Evolutionary conservation across 2,329 filamentous ascomycete genomes (phyloP).

Genomic region (Didymella pinodella): DNA sequence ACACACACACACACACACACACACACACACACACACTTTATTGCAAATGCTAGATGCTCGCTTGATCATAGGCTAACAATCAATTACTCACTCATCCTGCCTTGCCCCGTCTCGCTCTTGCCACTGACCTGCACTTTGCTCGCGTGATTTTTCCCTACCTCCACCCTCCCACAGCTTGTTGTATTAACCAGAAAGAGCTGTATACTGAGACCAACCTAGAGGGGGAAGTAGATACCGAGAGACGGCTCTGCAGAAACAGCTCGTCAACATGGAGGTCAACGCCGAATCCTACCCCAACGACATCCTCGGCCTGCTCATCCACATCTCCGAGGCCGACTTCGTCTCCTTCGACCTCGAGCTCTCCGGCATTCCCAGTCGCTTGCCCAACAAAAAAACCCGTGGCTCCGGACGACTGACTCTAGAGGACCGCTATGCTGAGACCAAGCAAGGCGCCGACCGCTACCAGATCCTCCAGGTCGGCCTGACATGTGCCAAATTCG

Average conservation of each 20-base stretch:
- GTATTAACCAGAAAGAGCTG: not conserved
- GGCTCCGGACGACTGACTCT: slow-evolving; percentile 58
- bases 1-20: too few relatives aligned
- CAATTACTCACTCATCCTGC: slow-evolving; percentile 15
- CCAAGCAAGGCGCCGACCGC: slow-evolving; percentile 66
- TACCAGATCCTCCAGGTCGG: slow-evolving; percentile 73
- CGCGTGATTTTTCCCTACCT: not conserved
- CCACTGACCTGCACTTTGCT: not conserved
- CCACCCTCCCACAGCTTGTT: not conserved
- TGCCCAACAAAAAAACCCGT: slow-evolving; percentile 47
- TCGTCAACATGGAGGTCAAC: slow-evolving; percentile 64
- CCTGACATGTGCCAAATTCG: slow-evolving; percentile 70
- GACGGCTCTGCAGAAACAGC: not conserved
- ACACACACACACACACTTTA: not conserved
- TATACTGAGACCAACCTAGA: not conserved
- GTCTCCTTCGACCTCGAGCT: slow-evolving; percentile 72
- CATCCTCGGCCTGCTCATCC: slow-evolving; percentile 64
- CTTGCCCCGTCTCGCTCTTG: not conserved
- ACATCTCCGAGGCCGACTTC: slow-evolving; percentile 67
- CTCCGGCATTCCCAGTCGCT: slow-evolving; percentile 64
- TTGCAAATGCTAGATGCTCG: slow-evolving; percentile 4
- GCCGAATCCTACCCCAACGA: slow-evolving; percentile 58
- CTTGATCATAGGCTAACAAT: slow-evolving; percentile 21
- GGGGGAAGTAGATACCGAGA: not conserved
- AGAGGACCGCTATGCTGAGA: slow-evolving; percentile 68